Evolutionary conservation across 202 grass and related monocot species (phyloP), one percentile per base, ranked within the genome.

Genomic region (Tripidium arundinaceum): DNA sequence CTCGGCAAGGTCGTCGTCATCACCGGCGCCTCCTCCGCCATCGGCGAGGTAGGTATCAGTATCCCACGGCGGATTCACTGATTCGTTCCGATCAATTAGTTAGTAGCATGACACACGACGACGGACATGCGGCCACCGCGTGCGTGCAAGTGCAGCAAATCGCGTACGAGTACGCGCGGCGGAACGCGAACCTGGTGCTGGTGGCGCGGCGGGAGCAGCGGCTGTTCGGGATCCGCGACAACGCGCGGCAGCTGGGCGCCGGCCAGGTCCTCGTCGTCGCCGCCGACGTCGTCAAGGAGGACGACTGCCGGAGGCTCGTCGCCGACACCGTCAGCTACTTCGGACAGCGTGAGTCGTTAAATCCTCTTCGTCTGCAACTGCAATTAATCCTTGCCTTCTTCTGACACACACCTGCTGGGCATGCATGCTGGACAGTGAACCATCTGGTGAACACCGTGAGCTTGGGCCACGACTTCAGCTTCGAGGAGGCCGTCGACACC

Each of bases 391-490:
- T 59, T 25, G 1, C 6, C 59, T 40, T 18, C 1, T n/a, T 57
- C 55, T 76, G 64, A 42, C 72, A 84, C 81, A 13, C 31, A 24
- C 22, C 10, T 55, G 16, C 8, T 52, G 46, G 2, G 7, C 47
- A 37, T n/a, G 38, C 19, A 4, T 26, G 4, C 6, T 19, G 74
- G 31, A n/a, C 80, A 98, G 95, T 94, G 84, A 84, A 98, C 26
- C 94, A 98, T 87, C 92, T 98, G 38, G 94, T 98, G 63, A 98
- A 94, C 80, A 87, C 92, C 59, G 90, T 93, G 6, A 98, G 91
- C 75, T 50, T 97, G 68, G 75, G 87, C 4, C 94, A 97, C 74
- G 91, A 81, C 61, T 97, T 97, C 83, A 77, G 60, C 84, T 92
- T 97, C 73, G 94, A 97, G 78, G 94, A 97, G 64, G 89, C 94